Evolutionary conservation across 192 early-diverging fungal genomes (phyloP), one percentile per base, ranked within the genome.

Genomic region (Coemansia sp.): DNA sequence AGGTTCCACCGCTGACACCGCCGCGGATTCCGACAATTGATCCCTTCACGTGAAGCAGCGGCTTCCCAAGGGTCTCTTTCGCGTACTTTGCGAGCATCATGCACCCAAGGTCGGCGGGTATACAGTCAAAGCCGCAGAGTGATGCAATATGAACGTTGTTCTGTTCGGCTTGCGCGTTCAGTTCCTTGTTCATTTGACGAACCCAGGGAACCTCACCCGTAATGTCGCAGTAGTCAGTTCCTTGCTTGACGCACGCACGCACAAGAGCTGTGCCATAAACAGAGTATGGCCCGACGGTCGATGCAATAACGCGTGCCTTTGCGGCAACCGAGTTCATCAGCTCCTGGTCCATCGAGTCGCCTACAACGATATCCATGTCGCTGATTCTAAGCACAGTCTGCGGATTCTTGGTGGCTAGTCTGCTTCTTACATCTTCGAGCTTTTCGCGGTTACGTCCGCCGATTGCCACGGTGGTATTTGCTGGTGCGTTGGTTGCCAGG

Each of bases 121-220:
- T 86, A 25, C 90, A 92, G 68, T 98, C 95, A 68, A 95, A 98
- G 4, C 94, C 95, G 66, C 91, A 94, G 30, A 83, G 60, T 20
- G 92, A 87, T 3, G 93, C 87, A 53, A 98, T 86, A n/a, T 87
- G 77, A 7, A 87, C 84, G 30, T 84, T 82, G 31, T 85, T 87
- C 19, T 65, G 72, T 20, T 70, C 65, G 1, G 95, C 95, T 48
- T 79, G 31, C 3, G 87, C 82, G 50, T 92, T 85, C 57, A 88
- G 87, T 53, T 84, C 77, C 52, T 85, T 62, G 55, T 89, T 86
- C 61, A 94, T 85, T 10, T 83, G 57, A 40, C 82, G 72, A 19
- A 87, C 76, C 79, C 88, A 92, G 7, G 67, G 72, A 29, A 83
- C 70, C 59, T 96, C 94, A 38, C 93, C 95, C n/a, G 93, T 94